These are phyloP conservation scores for Scleromitrula shiraiana DNA, from an alignment of 2,329 filamentous ascomycete species.

Conservation along the genomic window DNA sequence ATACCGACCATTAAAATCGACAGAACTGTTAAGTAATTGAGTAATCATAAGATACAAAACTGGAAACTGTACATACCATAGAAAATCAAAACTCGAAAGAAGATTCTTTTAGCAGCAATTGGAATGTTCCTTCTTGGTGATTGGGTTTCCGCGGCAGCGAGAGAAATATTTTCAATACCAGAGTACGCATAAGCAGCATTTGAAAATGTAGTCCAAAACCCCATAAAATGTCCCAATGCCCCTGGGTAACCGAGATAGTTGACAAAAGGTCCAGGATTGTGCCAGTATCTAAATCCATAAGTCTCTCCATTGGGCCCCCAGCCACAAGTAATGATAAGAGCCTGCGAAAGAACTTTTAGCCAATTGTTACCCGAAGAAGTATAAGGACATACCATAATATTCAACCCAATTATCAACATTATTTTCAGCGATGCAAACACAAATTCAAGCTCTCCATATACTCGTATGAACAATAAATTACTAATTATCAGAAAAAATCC, in stretches of 20 bases:
- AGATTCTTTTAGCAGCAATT: constrained; percentile 41
- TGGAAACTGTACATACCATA: constrained; percentile 32
- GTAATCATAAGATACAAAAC: accelerated
- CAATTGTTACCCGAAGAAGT: too few species aligned
- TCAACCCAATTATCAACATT: constrained; percentile 52
- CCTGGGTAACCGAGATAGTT: constrained; percentile 51
- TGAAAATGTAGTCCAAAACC: constrained; percentile 36
- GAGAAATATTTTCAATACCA: constrained; percentile 43
- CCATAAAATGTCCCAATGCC: constrained; percentile 51
- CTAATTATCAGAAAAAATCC: constrained; percentile 32
- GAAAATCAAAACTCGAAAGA: constrained; percentile 48
- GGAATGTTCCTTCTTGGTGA: constrained; percentile 46
- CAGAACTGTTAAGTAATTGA: constrained; percentile 29
- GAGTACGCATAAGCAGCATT: constrained; percentile 41
- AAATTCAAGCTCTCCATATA: constrained; percentile 46
- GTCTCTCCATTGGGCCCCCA: constrained; percentile 49
- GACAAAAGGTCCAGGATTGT: constrained; percentile 56
- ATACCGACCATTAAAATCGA: constrained; percentile 42
- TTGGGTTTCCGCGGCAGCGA: constrained; percentile 47
- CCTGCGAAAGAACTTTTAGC: constrained; percentile 17
- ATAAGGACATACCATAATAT: constrained; percentile 37
- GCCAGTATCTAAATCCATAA: constrained; percentile 46
- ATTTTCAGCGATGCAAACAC: constrained; percentile 48
- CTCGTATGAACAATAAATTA: constrained; percentile 31
- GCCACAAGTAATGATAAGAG: constrained; percentile 38